Percentiles rank a stretch among this genome's conserved stretches.
phyloP scores from a whole-genome alignment of 1,139 yeast species.

The Kodamaea sp. region DNA sequence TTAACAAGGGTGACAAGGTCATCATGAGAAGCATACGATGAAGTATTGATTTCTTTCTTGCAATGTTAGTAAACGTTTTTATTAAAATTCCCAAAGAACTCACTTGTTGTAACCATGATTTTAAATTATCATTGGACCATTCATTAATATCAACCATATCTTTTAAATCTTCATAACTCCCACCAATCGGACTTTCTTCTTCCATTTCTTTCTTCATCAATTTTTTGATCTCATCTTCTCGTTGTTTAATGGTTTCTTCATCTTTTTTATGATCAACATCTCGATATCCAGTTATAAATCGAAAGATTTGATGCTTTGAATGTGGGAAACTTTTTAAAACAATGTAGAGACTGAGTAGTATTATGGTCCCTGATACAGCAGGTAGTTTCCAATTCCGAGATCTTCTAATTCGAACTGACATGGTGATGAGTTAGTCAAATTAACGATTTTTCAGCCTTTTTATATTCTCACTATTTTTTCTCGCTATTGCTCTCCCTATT shows the following conservation, averaged over 20 bases:
- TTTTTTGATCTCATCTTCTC: conserved; percentile 19
- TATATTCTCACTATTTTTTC: no score
- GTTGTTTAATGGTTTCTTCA: conserved; percentile 5
- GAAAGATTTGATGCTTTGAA: conserved; percentile 27
- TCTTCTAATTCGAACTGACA: conserved; percentile 15
- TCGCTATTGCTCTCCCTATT: no score
- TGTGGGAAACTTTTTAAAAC: conserved; percentile 54
- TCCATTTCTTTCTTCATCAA: conserved; percentile 8
- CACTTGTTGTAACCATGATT: conserved; percentile 32
- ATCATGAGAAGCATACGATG: conserved; percentile 45
- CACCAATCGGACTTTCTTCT: conserved; percentile 4
- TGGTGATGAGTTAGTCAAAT: background rate
- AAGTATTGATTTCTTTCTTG: conserved; percentile 46
- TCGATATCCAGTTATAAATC: conserved; percentile 21
- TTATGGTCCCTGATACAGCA: conserved; percentile 36
- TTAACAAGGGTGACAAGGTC: conserved; percentile 49
- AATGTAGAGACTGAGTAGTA: conserved; percentile 39
- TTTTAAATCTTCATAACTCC: conserved; percentile 7
- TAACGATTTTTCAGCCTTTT: background rate
- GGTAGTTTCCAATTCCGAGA: conserved; percentile 14
- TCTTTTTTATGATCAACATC: conserved; percentile 15
- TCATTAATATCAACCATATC: conserved; percentile 23
- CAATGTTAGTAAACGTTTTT: conserved; percentile 28
- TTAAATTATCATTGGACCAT: conserved; percentile 41
- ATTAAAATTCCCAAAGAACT: conserved; percentile 21